Base-by-base conservation (phyloP, 169 alveolate species). In the Babesia ovis region DNA sequence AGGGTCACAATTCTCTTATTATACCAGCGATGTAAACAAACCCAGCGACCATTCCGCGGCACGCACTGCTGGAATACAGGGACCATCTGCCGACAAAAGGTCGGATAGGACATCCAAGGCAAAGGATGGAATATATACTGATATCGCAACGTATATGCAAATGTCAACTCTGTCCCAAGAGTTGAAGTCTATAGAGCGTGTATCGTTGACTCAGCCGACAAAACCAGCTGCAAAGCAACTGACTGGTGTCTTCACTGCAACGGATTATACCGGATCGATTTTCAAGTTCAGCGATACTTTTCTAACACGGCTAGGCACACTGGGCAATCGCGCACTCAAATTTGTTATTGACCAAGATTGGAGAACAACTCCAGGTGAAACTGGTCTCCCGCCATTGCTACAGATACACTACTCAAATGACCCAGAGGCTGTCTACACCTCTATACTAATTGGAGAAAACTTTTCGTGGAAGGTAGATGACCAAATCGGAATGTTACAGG, bases 1-100 rank as follows among this genome's bases (percentile, higher is more conserved):
- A 27, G 83, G 75, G 9, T 59, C 83, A 1, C 58, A 72, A 51
- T 72, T 72, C 20, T 72, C 83, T 6, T 72, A 59, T 25, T 72
- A 72, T n/a, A 72, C 51, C 29, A 4, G 61, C 18, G 45, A 29
- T 31, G 18, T 46, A 12, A 45, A 46, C 41, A 37, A 46, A 22
- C 16, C n/a, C 3, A 64, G 54, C 29, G 53, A 37, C 29, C 9
- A 9, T 12, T 3, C 1, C 12, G 53, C 42, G 32, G n/a, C 37
- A 14, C 23, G 31, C 43, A 9, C 42, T 20, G 57, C 48, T 25
- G 71, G 59, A 3, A n/a, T 3, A 4, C 57, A 61, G 23, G 55
- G 39, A 1, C 23, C 18, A 6, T 3, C 23, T 29, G 39, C 37
- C 57, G 20, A 11, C 25, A 12, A 16, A 32, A 50, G 31, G 53